A percentile compares a stretch with the other conserved stretches of the same genome.
phyloP scores from a whole-genome alignment of 1,284 basidiomycete species.

The Puccinia polysora region DNA sequence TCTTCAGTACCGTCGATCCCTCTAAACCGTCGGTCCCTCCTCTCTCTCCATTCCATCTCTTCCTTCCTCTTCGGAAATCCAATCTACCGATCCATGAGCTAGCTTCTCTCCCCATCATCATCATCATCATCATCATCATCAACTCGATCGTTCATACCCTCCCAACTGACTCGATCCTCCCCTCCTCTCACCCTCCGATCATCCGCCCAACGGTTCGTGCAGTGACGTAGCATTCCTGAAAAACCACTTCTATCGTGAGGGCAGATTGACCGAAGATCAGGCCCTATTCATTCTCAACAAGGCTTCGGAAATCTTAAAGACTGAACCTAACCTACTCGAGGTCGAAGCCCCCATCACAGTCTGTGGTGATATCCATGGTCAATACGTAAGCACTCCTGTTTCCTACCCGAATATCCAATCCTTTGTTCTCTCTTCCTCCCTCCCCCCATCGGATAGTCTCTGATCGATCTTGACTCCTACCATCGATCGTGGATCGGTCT shows the following conservation, averaged over 20 bases:
- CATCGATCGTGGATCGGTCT: too few species aligned
- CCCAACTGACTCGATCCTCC: background rate
- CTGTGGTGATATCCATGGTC: constrained; percentile 93
- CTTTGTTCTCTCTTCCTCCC: constrained; percentile 23
- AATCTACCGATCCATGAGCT: background rate
- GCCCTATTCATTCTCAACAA: constrained; percentile 79
- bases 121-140: too few species aligned
- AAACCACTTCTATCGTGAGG: constrained; percentile 98
- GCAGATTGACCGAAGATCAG: constrained; percentile 61
- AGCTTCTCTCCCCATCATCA: too few species aligned
- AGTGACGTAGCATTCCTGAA: constrained; percentile 90
- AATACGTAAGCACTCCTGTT: constrained; percentile 67
- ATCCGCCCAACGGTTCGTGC: background rate
- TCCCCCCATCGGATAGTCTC: too few species aligned
- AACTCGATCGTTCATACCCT: background rate
- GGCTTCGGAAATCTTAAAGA: constrained; percentile 66
- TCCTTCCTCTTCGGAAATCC: background rate
- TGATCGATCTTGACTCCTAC: constrained; percentile 35
- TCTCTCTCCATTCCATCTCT: background rate
- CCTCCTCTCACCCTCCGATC: background rate
- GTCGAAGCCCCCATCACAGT: constrained; percentile 94
- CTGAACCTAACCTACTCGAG: constrained; percentile 82
- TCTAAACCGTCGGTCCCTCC: constrained; percentile 61
- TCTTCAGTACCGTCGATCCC: constrained; percentile 76
- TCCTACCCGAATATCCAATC: constrained; percentile 17